These are phyloP conservation scores for Pseudogymnoascus pannorum DNA, from an alignment of 2,329 filamentous ascomycete genomes.

Conservation along the genomic window DNA sequence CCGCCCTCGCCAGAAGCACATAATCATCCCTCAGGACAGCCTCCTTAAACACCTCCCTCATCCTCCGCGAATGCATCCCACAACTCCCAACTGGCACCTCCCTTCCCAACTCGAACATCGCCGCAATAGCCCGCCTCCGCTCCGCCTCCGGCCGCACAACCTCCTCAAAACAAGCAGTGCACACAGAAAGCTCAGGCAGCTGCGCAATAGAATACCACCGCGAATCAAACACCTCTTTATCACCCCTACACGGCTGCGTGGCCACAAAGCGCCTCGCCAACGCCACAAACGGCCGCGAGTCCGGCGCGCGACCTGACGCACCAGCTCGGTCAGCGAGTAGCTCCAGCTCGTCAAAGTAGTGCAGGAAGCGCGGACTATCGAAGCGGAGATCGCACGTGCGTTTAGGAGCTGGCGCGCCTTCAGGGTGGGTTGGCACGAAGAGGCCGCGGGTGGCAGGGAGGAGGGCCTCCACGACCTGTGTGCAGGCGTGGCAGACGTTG, in stretches of 20 bases:
- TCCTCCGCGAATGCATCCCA: slow-evolving; percentile 72
- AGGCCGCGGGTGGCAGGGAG: slow-evolving; percentile 64
- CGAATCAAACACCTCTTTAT: slow-evolving; percentile 53
- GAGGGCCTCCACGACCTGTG: slow-evolving; percentile 62
- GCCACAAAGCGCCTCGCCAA: slow-evolving; percentile 20
- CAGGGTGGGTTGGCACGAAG: slow-evolving; percentile 43
- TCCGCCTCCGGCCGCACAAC: slow-evolving; percentile 63
- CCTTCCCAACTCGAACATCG: slow-evolving; percentile 55
- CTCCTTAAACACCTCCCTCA: slow-evolving; percentile 65
- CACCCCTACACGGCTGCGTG: slow-evolving; percentile 47
- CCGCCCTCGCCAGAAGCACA: slow-evolving; percentile 49
- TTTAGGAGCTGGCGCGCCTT: slow-evolving; percentile 33
- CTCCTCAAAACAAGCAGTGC: slow-evolving; percentile 77
- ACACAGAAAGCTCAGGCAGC: slow-evolving; percentile 73
- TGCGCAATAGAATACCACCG: slow-evolving; percentile 73
- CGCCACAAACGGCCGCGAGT: slow-evolving; percentile 22
- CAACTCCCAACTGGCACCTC: slow-evolving; percentile 53
- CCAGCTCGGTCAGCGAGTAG: slow-evolving; percentile 45
- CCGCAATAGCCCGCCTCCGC: slow-evolving; percentile 48
- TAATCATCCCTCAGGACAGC: slow-evolving; percentile 62
- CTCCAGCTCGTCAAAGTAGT: slow-evolving; percentile 56
- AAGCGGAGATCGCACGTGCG: slow-evolving; percentile 65
- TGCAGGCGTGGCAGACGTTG: slow-evolving; percentile 66
- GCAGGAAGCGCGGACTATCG: slow-evolving; percentile 46
- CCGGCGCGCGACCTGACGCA: slow-evolving; percentile 19